A percentile compares a stretch with the other conserved stretches of the same genome.
Conservation (phyloP, 169 alveolate genomes). For the Plasmodium vinckei region DNA sequence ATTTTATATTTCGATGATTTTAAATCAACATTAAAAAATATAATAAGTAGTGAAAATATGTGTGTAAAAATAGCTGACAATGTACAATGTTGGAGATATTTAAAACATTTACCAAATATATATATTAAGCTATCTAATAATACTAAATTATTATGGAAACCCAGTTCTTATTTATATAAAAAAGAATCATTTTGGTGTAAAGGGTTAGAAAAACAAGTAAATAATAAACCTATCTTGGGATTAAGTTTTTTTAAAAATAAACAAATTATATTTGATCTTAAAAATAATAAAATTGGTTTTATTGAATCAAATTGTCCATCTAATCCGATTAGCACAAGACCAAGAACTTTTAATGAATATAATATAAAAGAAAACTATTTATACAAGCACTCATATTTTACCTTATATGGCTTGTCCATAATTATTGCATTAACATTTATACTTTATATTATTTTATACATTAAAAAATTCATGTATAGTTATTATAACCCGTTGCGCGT, state of each 20-base stretch:
- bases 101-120: slow-evolving; percentile 38
- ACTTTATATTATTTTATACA: slow-evolving; percentile 32
- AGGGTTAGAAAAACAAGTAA: slow-evolving; percentile 79
- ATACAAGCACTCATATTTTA: slow-evolving; percentile 30
- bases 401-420: slow-evolving; percentile 22
- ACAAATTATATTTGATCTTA: slow-evolving; percentile 77
- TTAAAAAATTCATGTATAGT: slow-evolving; percentile 11
- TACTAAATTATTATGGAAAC: slow-evolving; percentile 40
- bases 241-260: slow-evolving; percentile 84
- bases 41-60: slow-evolving; percentile 35
- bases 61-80: slow-evolving; percentile 67
- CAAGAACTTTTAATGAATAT: slow-evolving; percentile 74
- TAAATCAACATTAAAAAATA: slow-evolving; percentile 29
- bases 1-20: slow-evolving; percentile 35
- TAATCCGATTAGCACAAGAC: slow-evolving; percentile 34
- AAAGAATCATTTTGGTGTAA: slow-evolving; percentile 84
- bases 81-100: slow-evolving; percentile 64
- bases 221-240: slow-evolving; percentile 81
- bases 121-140: slow-evolving; percentile 33
- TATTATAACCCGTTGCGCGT: slow-evolving; percentile 9
- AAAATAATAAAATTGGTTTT: slow-evolving; percentile 76
- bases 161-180: slow-evolving; percentile 50
- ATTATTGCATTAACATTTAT: slow-evolving; percentile 24
- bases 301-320: slow-evolving; percentile 68
- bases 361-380: slow-evolving; percentile 47